Conservation (phyloP, 805 yeast genomes). For the Barnettozyma sucrosica region DNA sequence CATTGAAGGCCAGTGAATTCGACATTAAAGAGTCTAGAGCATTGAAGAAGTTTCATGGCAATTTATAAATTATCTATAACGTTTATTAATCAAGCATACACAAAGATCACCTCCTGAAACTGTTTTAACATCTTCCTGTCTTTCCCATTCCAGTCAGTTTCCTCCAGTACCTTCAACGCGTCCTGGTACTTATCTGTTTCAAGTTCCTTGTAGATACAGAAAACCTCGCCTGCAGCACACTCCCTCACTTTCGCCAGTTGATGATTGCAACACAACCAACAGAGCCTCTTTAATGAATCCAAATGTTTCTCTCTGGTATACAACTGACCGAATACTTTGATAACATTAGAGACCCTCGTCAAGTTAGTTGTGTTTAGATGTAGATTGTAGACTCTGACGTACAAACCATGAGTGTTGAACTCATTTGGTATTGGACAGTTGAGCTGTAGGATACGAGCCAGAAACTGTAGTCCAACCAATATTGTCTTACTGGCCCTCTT, state of each 20-base stretch:
- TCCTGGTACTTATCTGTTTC: conserved; percentile 24
- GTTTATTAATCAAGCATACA: not conserved
- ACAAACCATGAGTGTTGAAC: conserved; percentile 32
- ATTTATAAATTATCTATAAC: too few species aligned
- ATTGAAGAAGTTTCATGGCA: not conserved
- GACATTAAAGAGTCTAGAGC: conserved; percentile 3
- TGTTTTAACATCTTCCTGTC: not conserved
- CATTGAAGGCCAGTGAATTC: not conserved
- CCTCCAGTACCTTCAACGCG: conserved; percentile 11
- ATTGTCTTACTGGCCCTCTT: conserved; percentile 18
- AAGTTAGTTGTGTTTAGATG: conserved; percentile 44
- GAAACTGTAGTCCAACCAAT: conserved; percentile 23
- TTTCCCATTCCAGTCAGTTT: conserved; percentile 15
- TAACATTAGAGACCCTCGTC: conserved; percentile 33
- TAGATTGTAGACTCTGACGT: conserved; percentile 46
- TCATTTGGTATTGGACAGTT: conserved; percentile 17
- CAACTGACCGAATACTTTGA: conserved; percentile 41
- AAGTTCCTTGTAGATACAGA: conserved; percentile 30
- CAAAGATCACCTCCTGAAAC: not conserved
- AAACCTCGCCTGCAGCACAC: conserved; percentile 38
- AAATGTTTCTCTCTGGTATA: conserved; percentile 13
- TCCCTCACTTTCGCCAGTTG: conserved; percentile 29
- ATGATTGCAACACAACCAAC: conserved; percentile 30
- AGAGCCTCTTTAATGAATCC: conserved; percentile 19
- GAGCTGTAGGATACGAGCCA: conserved; percentile 18